These are phyloP conservation scores for Nasturtium officinale DNA, from an alignment of 345 rosid genomes.

Conservation along the genomic window DNA sequence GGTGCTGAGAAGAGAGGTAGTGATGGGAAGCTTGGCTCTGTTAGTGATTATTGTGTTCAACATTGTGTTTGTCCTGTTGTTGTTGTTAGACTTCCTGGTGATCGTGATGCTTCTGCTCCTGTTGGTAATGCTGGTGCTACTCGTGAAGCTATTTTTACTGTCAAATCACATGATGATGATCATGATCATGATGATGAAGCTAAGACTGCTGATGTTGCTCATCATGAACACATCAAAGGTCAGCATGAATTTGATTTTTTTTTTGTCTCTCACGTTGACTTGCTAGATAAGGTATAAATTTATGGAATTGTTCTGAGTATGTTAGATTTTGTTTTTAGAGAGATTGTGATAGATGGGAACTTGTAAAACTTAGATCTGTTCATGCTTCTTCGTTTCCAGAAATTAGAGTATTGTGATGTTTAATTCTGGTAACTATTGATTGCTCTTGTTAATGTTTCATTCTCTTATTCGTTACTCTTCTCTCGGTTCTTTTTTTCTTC, in stretches of 20 bases:
- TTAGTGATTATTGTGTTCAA: conserved; percentile 90
- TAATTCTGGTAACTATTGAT: not conserved
- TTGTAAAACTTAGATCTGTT: conserved; percentile 4
- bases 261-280: conserved; percentile 14
- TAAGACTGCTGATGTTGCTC: conserved; percentile 35
- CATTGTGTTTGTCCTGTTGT: conserved; percentile 92
- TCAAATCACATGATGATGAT: conserved; percentile 39
- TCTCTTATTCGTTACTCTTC: not conserved
- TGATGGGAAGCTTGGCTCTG: conserved; percentile 85
- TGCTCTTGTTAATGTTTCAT: not conserved
- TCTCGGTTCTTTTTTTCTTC: not conserved
- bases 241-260: not conserved
- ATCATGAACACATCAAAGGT: conserved; percentile 51
- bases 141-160: conserved; percentile 47
- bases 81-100: conserved; percentile 81
- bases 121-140: conserved; percentile 36
- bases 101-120: conserved; percentile 46
- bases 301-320: conserved; percentile 22
- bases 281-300: not conserved
- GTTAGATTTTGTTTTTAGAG: conserved; percentile 1
- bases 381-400: not conserved
- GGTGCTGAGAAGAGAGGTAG: conserved; percentile 81
- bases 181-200: conserved; percentile 40
- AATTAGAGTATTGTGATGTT: conserved; percentile 18
- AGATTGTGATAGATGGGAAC: conserved; percentile 9